phyloP scores from a whole-genome alignment of 2,329 filamentous ascomycete genomes.

The Dactylellina haptotyla region DNA sequence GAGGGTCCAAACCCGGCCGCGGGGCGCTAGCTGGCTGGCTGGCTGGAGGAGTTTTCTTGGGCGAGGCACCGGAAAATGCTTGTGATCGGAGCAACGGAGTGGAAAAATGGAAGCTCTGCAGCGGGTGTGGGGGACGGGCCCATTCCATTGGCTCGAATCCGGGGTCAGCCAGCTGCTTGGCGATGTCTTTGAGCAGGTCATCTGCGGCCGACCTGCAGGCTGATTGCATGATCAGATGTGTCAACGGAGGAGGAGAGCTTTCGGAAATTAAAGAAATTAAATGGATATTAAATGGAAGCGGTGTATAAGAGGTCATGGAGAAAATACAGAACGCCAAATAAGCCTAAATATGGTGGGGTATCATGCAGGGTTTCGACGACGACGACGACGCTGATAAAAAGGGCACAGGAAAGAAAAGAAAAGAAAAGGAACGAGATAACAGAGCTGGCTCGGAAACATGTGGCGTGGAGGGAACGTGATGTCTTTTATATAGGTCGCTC shows the following conservation, averaged over 20 bases:
- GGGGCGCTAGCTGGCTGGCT: constrained; percentile 4
- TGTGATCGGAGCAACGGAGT: constrained; percentile 55
- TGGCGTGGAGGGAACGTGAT: background rate
- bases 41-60: too few species aligned
- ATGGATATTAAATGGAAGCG: background rate
- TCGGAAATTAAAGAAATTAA: constrained; percentile 15
- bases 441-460: background rate
- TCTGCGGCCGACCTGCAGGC: constrained; percentile 11
- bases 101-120: constrained; percentile 41
- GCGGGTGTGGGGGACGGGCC: constrained; percentile 23
- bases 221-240: constrained; percentile 4
- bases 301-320: background rate
- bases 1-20: constrained; percentile 39
- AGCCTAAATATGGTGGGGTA: constrained; percentile 12
- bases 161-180: constrained; percentile 37
- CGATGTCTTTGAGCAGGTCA: constrained; percentile 47
- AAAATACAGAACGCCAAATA: background rate
- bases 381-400: constrained; percentile 14
- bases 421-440: background rate
- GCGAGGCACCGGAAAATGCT: constrained; percentile 23
- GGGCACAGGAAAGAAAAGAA: background rate
- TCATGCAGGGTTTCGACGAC: constrained; percentile 16
- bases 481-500: background rate
- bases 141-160: constrained; percentile 25
- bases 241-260: background rate